Evolutionary conservation across 352 stramenopile genomes (phyloP), one percentile per base, ranked within the genome.

Genomic region (Bremia lactucae): DNA sequence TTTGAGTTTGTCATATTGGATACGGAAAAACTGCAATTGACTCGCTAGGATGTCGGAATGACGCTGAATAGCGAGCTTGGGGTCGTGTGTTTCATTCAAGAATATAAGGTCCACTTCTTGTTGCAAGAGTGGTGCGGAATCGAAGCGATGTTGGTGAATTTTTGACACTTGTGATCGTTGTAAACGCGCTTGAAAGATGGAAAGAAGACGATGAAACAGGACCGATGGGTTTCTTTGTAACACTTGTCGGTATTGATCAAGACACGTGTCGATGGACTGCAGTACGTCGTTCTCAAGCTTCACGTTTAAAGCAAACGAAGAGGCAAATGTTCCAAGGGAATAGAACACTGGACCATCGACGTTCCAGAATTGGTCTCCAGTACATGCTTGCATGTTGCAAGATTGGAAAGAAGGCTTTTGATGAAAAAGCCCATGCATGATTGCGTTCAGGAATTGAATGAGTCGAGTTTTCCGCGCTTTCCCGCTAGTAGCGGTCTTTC

Each of bases 331-430:
- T 15, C 79, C 79, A 1, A 91, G 56, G 2, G 67, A 52, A 35
- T 81, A 65, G 64, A 69, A 66, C 13, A 87, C 68, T 0, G 65
- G 72, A 1, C 68, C 73, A 31, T 89, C 70, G 0, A 87, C 62
- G 11, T 70, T 50, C 79, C 79, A 91, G 25, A 91, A 91, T 39
- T 89, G 76, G 16, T 74, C 63, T 6, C 63, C 68, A 21, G 48
- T 53, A 35, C 68, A 81, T 46, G 72, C 52, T 42, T 41, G 36
- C 44, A 73, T 52, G 21, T 36, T 8, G 47, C 57, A 68, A 5
- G 34, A 31, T 0, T 72, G 57, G 28, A n/a, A n/a, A n/a, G n/a
- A n/a, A n/a, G n/a, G n/a, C 24, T 71, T 68, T n/a, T 65, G 55
- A 37, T 77, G 68, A 43, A 77, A 77, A 6, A 81, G 33, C 0